Evolutionary conservation across 2,329 filamentous ascomycete species (phyloP), one percentile per base, ranked within the genome.

Genomic region (Mollisiaceae sp.): DNA sequence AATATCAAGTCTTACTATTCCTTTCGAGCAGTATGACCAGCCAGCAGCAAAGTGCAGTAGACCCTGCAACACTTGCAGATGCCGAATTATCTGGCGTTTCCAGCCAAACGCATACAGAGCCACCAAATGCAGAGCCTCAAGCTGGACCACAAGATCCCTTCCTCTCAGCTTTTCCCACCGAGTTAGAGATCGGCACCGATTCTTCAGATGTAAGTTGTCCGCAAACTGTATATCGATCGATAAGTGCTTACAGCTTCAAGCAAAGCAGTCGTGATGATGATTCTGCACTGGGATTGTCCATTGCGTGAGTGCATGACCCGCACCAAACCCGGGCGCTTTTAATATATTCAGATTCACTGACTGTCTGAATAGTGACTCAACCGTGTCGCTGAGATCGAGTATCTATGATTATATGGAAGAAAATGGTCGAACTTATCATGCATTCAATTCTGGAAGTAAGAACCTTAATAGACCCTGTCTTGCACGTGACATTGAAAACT

Each of bases 391-490:
- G 15, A 58, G 62, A 39, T 64, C 63, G 2, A 68, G 68, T 58
- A 62, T 70, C 12, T 69, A 63, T 57, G 62, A 68, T 27, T 68
- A 69, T 56, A 59, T 68, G 43, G 60, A 68, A 39, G 70, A 71
- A 43, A 71, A 71, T 68, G 70, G 70, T 11, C 60, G 70, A 4
- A 69, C 67, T 3, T 71, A 70, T 55, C 70, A 71, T 65, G 62
- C 64, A 9, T 71, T 11, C 67, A 78, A 80, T 27, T 77, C 80
- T 52, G 82, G 81, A 2, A 65, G 68, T 70, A 43, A 56, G 64
- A 56, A 5, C 32, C 27, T 32, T 56, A 50, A 59, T 41, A 3
- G 3, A 32, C 27, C 27, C 27, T 32, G 5, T 14, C 11, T 22
- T 57, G 14, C 32, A 38, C 32, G 36, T 57, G 55, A 57, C 24